phyloP scores from a whole-genome alignment of 1,284 basidiomycete species.

The Apiotrichum brassicae region DNA sequence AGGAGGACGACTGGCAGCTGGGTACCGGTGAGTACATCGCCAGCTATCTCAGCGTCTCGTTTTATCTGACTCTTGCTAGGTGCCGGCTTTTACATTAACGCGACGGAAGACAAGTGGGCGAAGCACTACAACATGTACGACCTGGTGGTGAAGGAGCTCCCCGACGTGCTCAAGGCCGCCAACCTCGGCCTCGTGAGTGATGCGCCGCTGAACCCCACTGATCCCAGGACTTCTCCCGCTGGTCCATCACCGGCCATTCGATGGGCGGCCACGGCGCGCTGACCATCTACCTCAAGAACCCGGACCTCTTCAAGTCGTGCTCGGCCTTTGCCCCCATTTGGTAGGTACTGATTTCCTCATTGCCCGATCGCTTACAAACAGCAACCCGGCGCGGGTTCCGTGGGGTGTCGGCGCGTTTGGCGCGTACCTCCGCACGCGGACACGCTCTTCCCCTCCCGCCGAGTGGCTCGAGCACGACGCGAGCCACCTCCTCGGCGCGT shows the following conservation, averaged over 20 bases:
- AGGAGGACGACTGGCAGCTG: slow-evolving; percentile 85
- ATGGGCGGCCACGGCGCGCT: slow-evolving; percentile 97
- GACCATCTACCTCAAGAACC: slow-evolving; percentile 72
- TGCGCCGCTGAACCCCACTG: neutral
- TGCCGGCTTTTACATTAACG: slow-evolving; percentile 90
- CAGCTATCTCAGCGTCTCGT: neutral
- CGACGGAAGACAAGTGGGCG: slow-evolving; percentile 68
- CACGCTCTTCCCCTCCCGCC: slow-evolving; percentile 50
- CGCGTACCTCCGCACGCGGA: slow-evolving; percentile 61
- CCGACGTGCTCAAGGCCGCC: slow-evolving; percentile 63
- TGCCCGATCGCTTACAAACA: slow-evolving; percentile 8
- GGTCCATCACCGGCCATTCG: slow-evolving; percentile 77
- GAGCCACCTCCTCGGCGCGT: slow-evolving; percentile 66
- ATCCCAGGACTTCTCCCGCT: slow-evolving; percentile 33
- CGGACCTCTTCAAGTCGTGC: slow-evolving; percentile 70
- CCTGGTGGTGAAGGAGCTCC: slow-evolving; percentile 74
- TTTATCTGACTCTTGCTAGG: slow-evolving; percentile 49
- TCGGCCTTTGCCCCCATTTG: slow-evolving; percentile 90
- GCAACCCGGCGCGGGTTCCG: slow-evolving; percentile 74
- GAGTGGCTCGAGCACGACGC: slow-evolving; percentile 63
- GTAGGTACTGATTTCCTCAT: slow-evolving; percentile 19
- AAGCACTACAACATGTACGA: slow-evolving; percentile 89
- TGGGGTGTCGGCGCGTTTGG: slow-evolving; percentile 92
- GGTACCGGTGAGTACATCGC: slow-evolving; percentile 57
- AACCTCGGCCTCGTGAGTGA: slow-evolving; percentile 53